Percentiles rank a stretch among this genome's conserved stretches.
These are phyloP conservation scores for Amaranthus hypochondriacus DNA, from an alignment of 148 eudicot species.

Conservation along the genomic window DNA sequence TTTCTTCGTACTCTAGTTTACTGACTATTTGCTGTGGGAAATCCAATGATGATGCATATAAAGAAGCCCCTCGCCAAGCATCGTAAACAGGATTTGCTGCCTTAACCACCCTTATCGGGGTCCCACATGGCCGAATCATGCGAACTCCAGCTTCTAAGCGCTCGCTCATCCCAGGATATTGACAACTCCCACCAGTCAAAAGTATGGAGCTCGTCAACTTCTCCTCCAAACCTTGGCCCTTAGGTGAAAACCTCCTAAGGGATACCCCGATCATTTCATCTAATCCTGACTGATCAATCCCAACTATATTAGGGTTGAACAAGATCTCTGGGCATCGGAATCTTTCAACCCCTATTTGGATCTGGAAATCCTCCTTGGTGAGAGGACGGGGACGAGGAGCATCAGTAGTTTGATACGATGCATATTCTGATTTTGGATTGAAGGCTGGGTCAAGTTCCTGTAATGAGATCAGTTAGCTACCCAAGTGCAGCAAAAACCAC, in stretches of 20 bases:
- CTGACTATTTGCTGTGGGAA: constrained; percentile 60
- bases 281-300: constrained; percentile 85
- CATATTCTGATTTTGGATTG: constrained; percentile 49
- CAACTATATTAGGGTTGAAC: constrained; percentile 73
- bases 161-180: constrained; percentile 72
- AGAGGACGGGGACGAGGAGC: constrained; percentile 66
- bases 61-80: constrained; percentile 96
- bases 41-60: constrained; percentile 56
- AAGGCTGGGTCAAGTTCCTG: constrained; percentile 97
- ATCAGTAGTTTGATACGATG: constrained; percentile 44
- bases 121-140: constrained; percentile 81
- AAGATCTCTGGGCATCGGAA: constrained; percentile 92
- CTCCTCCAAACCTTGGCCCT: constrained; percentile 47
- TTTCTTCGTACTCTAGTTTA: constrained; percentile 78
- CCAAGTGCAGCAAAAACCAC: constrained; percentile 5
- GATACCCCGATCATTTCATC: constrained; percentile 90
- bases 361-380: constrained; percentile 90
- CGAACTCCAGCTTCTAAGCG: constrained; percentile 86
- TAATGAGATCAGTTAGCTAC: neutral
- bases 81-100: constrained; percentile 71
- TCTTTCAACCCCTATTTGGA: constrained; percentile 80
- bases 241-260: constrained; percentile 51
- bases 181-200: constrained; percentile 79
- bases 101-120: constrained; percentile 53
- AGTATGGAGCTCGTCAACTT: constrained; percentile 72